A percentile compares a stretch with the other conserved stretches of the same genome.
Conservation (phyloP, 2,329 filamentous ascomycete genomes). For the Aspergillus proliferans region DNA sequence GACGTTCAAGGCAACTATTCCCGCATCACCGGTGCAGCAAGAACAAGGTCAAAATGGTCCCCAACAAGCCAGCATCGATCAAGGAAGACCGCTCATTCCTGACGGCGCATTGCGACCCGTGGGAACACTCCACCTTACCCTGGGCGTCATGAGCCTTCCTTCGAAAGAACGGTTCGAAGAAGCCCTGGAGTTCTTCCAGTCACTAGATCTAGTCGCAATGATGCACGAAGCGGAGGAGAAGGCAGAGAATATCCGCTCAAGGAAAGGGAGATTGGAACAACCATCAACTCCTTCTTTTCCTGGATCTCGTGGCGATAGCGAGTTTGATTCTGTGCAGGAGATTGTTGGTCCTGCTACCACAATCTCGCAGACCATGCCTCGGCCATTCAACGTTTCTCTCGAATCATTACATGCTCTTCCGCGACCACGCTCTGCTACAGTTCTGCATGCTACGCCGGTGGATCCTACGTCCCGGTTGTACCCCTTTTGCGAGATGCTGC, state of each 20-base stretch:
- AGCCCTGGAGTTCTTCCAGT: conserved; percentile 41
- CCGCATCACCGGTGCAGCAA: conserved; percentile 7
- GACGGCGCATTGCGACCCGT: conserved; percentile 65
- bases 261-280: background rate
- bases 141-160: conserved; percentile 75
- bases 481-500: conserved; percentile 36
- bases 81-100: conserved; percentile 45
- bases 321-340: too few relatives aligned
- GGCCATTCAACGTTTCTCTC: conserved; percentile 40
- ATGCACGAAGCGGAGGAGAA: conserved; percentile 30
- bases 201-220: conserved; percentile 39
- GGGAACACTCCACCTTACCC: conserved; percentile 76
- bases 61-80: conserved; percentile 29
- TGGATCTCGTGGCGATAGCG: too few relatives aligned
- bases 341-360: background rate
- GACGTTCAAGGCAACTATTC: conserved; percentile 56
- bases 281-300: too few relatives aligned
- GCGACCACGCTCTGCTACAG: conserved; percentile 27
- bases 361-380: background rate
- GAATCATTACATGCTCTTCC: conserved; percentile 36
- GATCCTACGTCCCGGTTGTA: conserved; percentile 36
- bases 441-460: conserved; percentile 35
- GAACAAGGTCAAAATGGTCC: conserved; percentile 3
- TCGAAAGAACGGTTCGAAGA: conserved; percentile 43
- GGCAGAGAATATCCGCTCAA: background rate